phyloP scores from a whole-genome alignment of 129 eudicot species.

The Ambrosia artemisiifolia region DNA sequence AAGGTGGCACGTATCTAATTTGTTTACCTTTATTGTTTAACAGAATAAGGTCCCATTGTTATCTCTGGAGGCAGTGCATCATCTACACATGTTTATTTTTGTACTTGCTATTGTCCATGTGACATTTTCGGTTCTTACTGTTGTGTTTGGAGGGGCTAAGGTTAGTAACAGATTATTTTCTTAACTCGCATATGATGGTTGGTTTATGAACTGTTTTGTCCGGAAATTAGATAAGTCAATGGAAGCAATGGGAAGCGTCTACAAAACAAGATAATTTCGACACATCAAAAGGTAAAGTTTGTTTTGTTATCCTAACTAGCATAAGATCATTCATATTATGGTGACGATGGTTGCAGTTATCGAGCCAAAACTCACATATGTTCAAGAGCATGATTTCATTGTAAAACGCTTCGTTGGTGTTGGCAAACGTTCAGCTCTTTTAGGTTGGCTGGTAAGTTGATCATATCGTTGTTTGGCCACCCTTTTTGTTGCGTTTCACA shows the following conservation, averaged over 20 bases:
- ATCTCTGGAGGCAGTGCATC: constrained; percentile 76
- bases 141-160: constrained; percentile 71
- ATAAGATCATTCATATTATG: constrained; percentile 7
- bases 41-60: constrained; percentile 80
- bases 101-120: constrained; percentile 92
- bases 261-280: constrained; percentile 46
- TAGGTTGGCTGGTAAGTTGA: constrained; percentile 83
- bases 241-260: constrained; percentile 88
- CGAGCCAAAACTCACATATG: constrained; percentile 50
- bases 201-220: not conserved
- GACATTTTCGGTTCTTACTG: constrained; percentile 70
- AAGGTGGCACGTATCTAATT: not conserved
- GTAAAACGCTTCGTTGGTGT: constrained; percentile 62
- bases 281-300: constrained; percentile 25
- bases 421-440: constrained; percentile 55
- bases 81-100: constrained; percentile 91
- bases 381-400: constrained; percentile 70
- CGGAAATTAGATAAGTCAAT: constrained; percentile 61
- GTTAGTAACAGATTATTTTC: constrained; percentile 33
- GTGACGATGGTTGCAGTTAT: constrained; percentile 38
- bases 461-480: constrained; percentile 32
- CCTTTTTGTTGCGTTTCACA: not conserved
- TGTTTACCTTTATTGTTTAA: not conserved
- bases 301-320: not conserved
- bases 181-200: not conserved